These are phyloP conservation scores for Pythium aphanidermatum DNA, from an alignment of 352 stramenopile genomes.

Conservation along the genomic window DNA sequence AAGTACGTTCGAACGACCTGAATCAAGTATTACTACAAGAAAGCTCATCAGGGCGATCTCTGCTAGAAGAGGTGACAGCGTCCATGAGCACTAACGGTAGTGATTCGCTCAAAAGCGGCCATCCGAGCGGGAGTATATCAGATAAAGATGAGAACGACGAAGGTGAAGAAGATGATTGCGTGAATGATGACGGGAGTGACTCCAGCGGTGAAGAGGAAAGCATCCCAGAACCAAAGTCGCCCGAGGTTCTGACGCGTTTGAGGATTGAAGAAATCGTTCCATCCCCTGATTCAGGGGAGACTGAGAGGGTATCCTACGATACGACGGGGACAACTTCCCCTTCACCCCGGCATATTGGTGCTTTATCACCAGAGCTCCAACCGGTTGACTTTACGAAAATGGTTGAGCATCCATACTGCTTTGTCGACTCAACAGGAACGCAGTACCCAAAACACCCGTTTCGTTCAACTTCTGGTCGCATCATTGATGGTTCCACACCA, in stretches of 20 bases:
- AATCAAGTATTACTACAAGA: too few species aligned
- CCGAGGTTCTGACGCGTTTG: too few species aligned
- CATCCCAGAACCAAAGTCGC: too few species aligned
- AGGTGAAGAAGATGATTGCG: constrained; percentile 14
- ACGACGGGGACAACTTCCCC: not conserved
- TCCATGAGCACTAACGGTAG: too few species aligned
- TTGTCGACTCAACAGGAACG: constrained; percentile 13
- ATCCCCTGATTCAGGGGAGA: too few species aligned
- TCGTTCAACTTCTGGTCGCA: not conserved
- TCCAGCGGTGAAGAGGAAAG: constrained; percentile 38
- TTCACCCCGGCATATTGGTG: not conserved
- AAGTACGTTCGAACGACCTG: too few species aligned
- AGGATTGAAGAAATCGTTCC: too few species aligned
- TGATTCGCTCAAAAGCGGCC: too few species aligned
- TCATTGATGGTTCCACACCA: not conserved
- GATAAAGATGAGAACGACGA: constrained; percentile 6
- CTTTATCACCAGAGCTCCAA: not conserved
- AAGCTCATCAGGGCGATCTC: too few species aligned
- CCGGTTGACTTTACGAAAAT: constrained; percentile 17
- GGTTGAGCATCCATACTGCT: constrained; percentile 26
- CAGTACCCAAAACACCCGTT: constrained; percentile 34
- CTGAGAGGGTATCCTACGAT: too few species aligned
- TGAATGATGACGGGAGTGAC: constrained; percentile 33
- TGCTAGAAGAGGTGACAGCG: too few species aligned
- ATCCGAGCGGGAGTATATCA: too few species aligned